Evolutionary conservation across 768 basidiomycete genomes (phyloP), one percentile per base, ranked within the genome.

Genomic region (Russula lepida): DNA sequence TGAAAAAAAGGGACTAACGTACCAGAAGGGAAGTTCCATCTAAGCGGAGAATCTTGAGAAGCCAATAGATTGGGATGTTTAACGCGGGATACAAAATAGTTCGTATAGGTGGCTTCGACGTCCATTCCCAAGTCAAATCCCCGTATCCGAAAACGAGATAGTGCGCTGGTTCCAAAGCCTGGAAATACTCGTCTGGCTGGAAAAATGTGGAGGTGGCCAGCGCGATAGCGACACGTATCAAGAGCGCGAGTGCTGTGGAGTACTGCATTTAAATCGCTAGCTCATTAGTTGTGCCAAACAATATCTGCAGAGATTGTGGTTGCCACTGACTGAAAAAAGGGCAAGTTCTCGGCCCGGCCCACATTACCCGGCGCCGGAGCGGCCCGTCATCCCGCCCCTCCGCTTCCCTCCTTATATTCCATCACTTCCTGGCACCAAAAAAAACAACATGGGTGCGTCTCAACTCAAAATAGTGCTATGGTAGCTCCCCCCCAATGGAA

Each of bases 121-220:
- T 74, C 97, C 97, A 99, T 76, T 99, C 97, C 97, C 97, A 99
- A 25, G 95, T 98, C 44, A 93, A 77, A 66, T 86, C 80, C 2
- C 94, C 95, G 73, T 92, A 92, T 49, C 94, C 93, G 71, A 92
- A 98, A 53, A 97, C 91, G 46, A 85, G 74, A 58, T 79, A 79
- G 71, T 98, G 89, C 0, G 97, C 97, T 49, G 91, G 88, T 70
- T 99, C 97, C 47, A 98, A 79, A 6, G 93, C 82, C 70, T 99
- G 97, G 68, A 88, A 98, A 73, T 89, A 95, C 73, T 98, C 97
- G 72, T 99, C 97, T 9, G 97, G 94, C 71, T 98, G 95, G 71
- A 98, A 98, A 75, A 88, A 89, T 4, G 94, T 92, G 56, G 80
- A 79, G 0, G 92, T 94, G 43, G 75, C 73, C 33, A 95, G 69